Evolutionary conservation across 768 basidiomycete genomes (phyloP), one percentile per base, ranked within the genome.

Genomic region (Phlebiopsis flavidoalba): DNA sequence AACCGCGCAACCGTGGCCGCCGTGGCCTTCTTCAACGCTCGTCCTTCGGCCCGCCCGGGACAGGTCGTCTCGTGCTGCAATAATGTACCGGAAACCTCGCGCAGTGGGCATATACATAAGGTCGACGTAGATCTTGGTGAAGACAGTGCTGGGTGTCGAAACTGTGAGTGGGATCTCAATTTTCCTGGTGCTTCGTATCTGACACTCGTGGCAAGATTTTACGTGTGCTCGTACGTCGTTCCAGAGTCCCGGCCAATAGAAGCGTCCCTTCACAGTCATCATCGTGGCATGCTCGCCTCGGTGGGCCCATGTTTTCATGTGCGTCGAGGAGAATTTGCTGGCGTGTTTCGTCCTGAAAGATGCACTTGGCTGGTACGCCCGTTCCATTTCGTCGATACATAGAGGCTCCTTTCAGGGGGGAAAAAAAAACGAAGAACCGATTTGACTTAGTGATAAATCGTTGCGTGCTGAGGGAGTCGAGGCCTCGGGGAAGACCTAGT

Each of bases 11-110:
- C 26, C 1, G 52, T 21, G 12, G 61, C 37, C 0, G 71, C 61
- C 0, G 53, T 63, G 7, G 50, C 59, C 0, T 47, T 50, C 7
- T 51, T 21, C 10, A 76, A n/a, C 0, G 72, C 65, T 51, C 69
- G 50, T 17, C 67, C 73, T 66, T 75, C 72, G n/a, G 48, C 64
- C 57, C 12, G 59, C 63, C 52, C 66, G 59, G 1, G 72, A 68
- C 0, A 76, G 48, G 51, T 75, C 73, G 67, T 75, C 72, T 36
- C 62, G 53, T 0, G 67, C 69, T 26, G 65, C 60, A 1, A 71
- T 63, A 6, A 76, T 68, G 10, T 63, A 72, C 0, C 19, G 52
- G 17, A 49, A 68, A 43, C 65, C 63, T 24, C 37, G 10, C 4
- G 56, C 63, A 8, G 37, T 55, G n/a, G 65, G 65, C 62, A 66